These are phyloP conservation scores for Ulota crispa DNA, from an alignment of 225 moss, liverwort and hornwort genomes.

Conservation along the genomic window DNA sequence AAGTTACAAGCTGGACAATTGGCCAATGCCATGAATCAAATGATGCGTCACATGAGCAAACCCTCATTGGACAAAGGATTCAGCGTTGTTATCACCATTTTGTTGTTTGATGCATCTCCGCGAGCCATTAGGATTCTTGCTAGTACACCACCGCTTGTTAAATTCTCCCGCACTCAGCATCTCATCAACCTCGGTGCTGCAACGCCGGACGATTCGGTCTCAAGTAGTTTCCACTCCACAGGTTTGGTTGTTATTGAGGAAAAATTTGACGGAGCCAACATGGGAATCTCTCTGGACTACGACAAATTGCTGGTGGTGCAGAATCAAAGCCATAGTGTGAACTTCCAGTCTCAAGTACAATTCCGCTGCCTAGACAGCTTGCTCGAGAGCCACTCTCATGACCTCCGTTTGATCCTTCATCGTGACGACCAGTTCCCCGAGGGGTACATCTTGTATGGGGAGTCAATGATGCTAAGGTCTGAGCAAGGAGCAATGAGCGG, in stretches of 20 bases:
- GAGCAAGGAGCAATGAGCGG: no score
- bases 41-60: conserved; percentile 30
- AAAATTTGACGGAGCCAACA: conserved; percentile 73
- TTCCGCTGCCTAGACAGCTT: conserved; percentile 59
- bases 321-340: conserved; percentile 67
- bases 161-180: conserved; percentile 78
- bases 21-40: conserved; percentile 41
- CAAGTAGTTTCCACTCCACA: neutral
- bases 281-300: conserved; percentile 63
- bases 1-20: conserved; percentile 63
- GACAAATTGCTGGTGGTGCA: conserved; percentile 45
- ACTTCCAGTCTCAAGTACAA: conserved; percentile 47
- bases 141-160: conserved; percentile 17
- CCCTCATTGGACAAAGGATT: conserved; percentile 28
- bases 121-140: conserved; percentile 24
- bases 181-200: conserved; percentile 73
- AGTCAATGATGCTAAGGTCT: no score
- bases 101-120: conserved; percentile 42
- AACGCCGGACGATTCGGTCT: conserved; percentile 52
- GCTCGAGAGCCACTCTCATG: conserved; percentile 42
- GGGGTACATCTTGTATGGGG: conserved; percentile 58
- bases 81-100: conserved; percentile 35
- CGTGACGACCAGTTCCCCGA: conserved; percentile 39
- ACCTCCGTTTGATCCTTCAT: conserved; percentile 30
- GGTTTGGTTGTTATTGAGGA: conserved; percentile 51